Percentiles rank a stretch among this genome's conserved stretches.
phyloP scores from a whole-genome alignment of 2,329 filamentous ascomycete genomes.

The Sporothrix humicola region DNA sequence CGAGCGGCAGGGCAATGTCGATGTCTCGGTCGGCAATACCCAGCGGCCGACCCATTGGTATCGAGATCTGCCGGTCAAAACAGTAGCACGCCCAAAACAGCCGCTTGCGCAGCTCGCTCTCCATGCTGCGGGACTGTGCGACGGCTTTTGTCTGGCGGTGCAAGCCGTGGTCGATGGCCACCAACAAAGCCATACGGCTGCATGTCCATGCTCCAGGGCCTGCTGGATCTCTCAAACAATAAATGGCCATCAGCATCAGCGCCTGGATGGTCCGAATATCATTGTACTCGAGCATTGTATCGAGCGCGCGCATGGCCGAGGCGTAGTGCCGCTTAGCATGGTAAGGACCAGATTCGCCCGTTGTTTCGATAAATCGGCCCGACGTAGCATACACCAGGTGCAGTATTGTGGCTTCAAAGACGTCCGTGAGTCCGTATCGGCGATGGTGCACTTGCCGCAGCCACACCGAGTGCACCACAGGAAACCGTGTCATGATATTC shows the following conservation, averaged over 20 bases:
- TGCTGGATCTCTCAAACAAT: constrained; percentile 36
- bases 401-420: constrained; percentile 39
- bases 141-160: constrained; percentile 38
- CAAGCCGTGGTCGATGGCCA: constrained; percentile 40
- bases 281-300: constrained; percentile 37
- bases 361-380: constrained; percentile 43
- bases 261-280: constrained; percentile 39
- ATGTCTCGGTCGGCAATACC: constrained; percentile 44
- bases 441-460: constrained; percentile 40
- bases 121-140: constrained; percentile 34
- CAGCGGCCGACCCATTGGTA: constrained; percentile 43
- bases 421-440: constrained; percentile 37
- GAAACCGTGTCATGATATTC: constrained; percentile 42
- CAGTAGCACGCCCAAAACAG: constrained; percentile 45
- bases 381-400: constrained; percentile 44
- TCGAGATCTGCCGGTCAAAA: constrained; percentile 44
- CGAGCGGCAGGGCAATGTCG: constrained; percentile 42
- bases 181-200: constrained; percentile 38
- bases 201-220: constrained; percentile 39
- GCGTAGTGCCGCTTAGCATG: constrained; percentile 38
- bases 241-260: constrained; percentile 39
- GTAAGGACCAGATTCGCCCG: constrained; percentile 41
- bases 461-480: constrained; percentile 39
- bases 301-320: constrained; percentile 36
- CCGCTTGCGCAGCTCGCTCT: constrained; percentile 42